A percentile compares a stretch with the other conserved stretches of the same genome.
phyloP scores from a whole-genome alignment of 257 asterid genomes.

The Capsicum baccatum region DNA sequence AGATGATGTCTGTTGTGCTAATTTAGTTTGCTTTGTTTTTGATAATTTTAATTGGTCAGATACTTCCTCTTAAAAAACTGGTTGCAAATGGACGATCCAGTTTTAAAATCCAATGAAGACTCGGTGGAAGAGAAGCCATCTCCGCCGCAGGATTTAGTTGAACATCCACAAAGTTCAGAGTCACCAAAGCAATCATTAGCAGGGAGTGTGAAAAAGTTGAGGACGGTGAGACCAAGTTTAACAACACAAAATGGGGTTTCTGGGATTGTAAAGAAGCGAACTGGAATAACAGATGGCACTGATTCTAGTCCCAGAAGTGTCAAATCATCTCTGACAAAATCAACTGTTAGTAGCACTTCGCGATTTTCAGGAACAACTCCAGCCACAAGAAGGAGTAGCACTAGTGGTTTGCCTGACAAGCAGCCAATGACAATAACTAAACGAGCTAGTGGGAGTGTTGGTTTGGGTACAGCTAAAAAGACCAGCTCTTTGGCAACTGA shows the following conservation, averaged over 20 bases:
- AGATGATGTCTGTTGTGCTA: neutral
- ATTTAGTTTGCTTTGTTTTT: constrained; percentile 16
- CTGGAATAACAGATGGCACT: constrained; percentile 44
- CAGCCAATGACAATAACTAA: constrained; percentile 56
- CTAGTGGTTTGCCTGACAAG: constrained; percentile 78
- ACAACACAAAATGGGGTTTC: constrained; percentile 36
- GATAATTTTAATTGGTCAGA: constrained; percentile 22
- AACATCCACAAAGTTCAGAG: constrained; percentile 37
- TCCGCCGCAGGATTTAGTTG: constrained; percentile 39
- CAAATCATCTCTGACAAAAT: constrained; percentile 60
- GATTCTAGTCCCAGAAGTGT: constrained; percentile 42
- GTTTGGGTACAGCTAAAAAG: constrained; percentile 49
- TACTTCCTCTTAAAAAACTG: constrained; percentile 19
- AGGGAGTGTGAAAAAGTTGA: constrained; percentile 47
- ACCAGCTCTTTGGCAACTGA: constrained; percentile 61
- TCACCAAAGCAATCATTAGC: constrained; percentile 43
- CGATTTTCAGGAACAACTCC: constrained; percentile 62
- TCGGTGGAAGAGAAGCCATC: neutral
- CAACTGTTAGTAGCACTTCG: constrained; percentile 70
- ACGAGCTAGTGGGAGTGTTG: constrained; percentile 44
- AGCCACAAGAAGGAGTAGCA: constrained; percentile 79
- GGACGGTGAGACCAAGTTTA: constrained; percentile 46
- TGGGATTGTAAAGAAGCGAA: constrained; percentile 49
- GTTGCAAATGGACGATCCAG: constrained; percentile 14
- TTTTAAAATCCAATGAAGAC: neutral